Percentiles rank a stretch among this genome's conserved stretches.
These are phyloP conservation scores for Neofusicoccum kwambonambiense DNA, from an alignment of 2,329 filamentous ascomycete species.

Conservation along the genomic window DNA sequence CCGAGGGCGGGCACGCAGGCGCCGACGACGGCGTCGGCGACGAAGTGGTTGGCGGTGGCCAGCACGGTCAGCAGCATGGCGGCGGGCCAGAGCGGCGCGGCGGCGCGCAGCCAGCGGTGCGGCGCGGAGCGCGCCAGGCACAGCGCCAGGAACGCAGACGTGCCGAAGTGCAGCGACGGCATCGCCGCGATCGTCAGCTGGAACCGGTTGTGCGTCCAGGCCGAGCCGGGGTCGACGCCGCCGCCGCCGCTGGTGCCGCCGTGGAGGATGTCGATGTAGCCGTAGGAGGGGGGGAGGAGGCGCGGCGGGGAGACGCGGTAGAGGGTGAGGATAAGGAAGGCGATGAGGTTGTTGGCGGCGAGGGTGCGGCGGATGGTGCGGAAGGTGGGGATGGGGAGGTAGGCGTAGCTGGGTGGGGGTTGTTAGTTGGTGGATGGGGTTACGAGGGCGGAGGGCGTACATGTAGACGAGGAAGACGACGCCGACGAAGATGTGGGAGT, in stretches of 20 bases:
- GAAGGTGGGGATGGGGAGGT: conserved; percentile 41
- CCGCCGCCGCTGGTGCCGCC: too few relatives aligned
- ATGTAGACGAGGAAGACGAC: conserved; percentile 49
- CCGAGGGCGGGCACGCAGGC: conserved; percentile 29
- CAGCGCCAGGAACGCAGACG: conserved; percentile 37
- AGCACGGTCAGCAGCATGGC: conserved; percentile 45
- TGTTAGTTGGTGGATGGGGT: not conserved
- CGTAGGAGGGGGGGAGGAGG: conserved; percentile 47
- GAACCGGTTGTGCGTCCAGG: conserved; percentile 48
- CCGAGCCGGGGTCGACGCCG: conserved; percentile 19
- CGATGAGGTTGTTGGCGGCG: conserved; percentile 49
- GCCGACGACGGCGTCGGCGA: conserved; percentile 39
- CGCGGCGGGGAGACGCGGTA: conserved; percentile 53
- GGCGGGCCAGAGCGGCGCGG: conserved; percentile 46
- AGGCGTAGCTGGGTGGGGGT: conserved; percentile 30
- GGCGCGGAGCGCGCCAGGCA: conserved; percentile 42
- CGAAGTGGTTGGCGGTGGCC: conserved; percentile 43
- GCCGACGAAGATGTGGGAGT: conserved; percentile 48
- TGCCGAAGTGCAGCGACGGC: conserved; percentile 51
- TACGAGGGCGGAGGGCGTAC: conserved; percentile 28
- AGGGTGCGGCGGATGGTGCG: conserved; percentile 47
- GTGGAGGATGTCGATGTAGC: conserved; percentile 48
- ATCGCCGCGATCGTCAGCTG: conserved; percentile 52
- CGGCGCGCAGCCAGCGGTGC: conserved; percentile 35
- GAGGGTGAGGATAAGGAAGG: conserved; percentile 48